Conservation (phyloP, 1,284 basidiomycete genomes). For the Mycena sp. region DNA sequence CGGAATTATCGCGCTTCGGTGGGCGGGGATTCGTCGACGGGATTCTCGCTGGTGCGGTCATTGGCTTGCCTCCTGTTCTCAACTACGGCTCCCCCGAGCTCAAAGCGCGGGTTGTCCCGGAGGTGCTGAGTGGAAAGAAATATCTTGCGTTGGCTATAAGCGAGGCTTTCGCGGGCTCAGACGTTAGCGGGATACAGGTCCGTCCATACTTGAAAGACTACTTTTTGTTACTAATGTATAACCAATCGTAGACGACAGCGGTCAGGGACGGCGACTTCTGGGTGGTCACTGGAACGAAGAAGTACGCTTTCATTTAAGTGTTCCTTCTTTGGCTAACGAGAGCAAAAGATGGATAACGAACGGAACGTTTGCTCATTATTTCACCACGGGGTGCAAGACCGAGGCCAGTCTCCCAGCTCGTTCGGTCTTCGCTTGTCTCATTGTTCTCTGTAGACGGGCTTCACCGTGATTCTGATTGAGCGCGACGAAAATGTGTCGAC, state of each 20-base stretch:
- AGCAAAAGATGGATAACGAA: conserved; percentile 91
- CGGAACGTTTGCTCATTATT: conserved; percentile 64
- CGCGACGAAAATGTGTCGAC: conserved; percentile 86
- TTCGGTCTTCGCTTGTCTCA: conserved; percentile 36
- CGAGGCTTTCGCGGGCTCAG: conserved; percentile 92
- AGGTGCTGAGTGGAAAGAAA: conserved; percentile 81
- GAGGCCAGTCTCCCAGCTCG: no score
- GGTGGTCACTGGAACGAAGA: conserved; percentile 92
- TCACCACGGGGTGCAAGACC: conserved; percentile 80
- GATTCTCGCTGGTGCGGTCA: conserved; percentile 82
- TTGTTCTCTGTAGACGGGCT: conserved; percentile 64
- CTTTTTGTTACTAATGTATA: neutral
- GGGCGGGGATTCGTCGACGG: conserved; percentile 90
- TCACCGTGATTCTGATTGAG: conserved; percentile 89
- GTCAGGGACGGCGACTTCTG: conserved; percentile 85
- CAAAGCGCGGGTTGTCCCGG: conserved; percentile 76
- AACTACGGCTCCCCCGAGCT: conserved; percentile 88
- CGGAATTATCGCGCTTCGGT: conserved; percentile 86
- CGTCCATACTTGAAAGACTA: neutral
- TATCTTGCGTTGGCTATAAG: conserved; percentile 79
- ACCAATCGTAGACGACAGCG: conserved; percentile 68
- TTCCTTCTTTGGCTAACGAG: neutral
- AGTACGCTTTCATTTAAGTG: conserved; percentile 49
- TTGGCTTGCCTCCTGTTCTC: conserved; percentile 85
- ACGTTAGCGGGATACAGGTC: conserved; percentile 81